phyloP scores from a whole-genome alignment of 1,284 basidiomycete genomes.

The Papiliotrema laurentii region DNA sequence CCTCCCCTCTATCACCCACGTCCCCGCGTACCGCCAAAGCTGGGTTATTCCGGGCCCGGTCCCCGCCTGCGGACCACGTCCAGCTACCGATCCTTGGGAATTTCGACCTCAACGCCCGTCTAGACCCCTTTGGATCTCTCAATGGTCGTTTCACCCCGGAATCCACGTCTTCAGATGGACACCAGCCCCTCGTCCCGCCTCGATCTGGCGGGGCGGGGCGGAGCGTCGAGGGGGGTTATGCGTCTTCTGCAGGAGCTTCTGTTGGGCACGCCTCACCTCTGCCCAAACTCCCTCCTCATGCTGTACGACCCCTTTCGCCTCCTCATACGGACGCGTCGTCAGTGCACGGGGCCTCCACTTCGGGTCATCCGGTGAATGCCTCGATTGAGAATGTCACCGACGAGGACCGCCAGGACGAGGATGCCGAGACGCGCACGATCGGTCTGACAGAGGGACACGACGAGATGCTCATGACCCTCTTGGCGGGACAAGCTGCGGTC shows the following conservation, averaged over 20 bases:
- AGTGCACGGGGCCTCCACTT: too few relatives aligned
- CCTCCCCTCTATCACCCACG: background rate
- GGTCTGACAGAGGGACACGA: slow-evolving; percentile 50
- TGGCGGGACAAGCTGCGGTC: slow-evolving; percentile 77
- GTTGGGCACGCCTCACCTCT: background rate
- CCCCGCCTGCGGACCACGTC: slow-evolving; percentile 21
- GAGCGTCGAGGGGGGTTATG: background rate
- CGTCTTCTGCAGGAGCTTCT: background rate
- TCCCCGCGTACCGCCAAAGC: slow-evolving; percentile 36
- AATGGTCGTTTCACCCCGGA: slow-evolving; percentile 4
- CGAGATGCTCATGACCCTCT: slow-evolving; percentile 72
- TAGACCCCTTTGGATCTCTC: background rate
- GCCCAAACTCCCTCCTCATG: background rate
- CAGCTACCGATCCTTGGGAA: background rate
- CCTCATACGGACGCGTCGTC: background rate
- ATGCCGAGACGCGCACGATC: slow-evolving; percentile 2
- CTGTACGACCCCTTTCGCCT: background rate
- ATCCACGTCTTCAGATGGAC: background rate
- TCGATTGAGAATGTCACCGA: background rate
- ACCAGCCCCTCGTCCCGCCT: background rate
- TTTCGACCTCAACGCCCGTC: background rate
- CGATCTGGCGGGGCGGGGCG: background rate
- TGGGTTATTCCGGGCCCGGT: slow-evolving; percentile 36
- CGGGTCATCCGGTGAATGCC: background rate
- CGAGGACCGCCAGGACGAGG: background rate